These are phyloP conservation scores for Sphaerosporella brunnea DNA, from an alignment of 495 filamentous ascomycete species.

Conservation along the genomic window DNA sequence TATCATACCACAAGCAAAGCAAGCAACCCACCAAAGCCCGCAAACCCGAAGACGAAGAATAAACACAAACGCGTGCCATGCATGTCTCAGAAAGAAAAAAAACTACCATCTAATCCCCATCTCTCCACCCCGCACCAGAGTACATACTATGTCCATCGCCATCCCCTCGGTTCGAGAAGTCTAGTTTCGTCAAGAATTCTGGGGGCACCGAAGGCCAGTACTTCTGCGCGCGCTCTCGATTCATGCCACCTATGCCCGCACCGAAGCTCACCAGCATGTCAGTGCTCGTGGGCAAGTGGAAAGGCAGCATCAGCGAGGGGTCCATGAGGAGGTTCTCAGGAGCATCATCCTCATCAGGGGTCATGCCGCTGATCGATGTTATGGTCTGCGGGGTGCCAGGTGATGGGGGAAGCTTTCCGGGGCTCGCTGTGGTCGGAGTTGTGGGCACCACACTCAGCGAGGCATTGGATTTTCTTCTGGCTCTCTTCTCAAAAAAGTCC, in stretches of 20 bases:
- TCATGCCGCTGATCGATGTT: constrained; percentile 7
- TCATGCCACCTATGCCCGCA: constrained; percentile 81
- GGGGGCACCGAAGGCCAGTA: constrained; percentile 93
- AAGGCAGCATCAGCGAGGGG: constrained; percentile 82
- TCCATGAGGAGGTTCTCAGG: constrained; percentile 64
- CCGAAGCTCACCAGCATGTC: constrained; percentile 95
- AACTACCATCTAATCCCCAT: neutral
- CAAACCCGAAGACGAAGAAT: no score
- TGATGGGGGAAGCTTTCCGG: constrained; percentile 13
- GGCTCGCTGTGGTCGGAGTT: neutral
- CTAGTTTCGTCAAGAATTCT: constrained; percentile 80
- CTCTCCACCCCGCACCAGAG: neutral
- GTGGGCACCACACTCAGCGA: neutral
- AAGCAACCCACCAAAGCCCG: no score
- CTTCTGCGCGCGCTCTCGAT: constrained; percentile 77
- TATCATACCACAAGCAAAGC: no score
- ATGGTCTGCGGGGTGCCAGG: constrained; percentile 17
- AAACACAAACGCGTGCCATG: no score
- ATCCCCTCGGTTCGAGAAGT: constrained; percentile 32
- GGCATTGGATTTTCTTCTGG: constrained; percentile 13
- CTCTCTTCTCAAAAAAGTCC: constrained; percentile 19
- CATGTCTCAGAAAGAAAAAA: no score
- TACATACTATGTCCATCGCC: neutral
- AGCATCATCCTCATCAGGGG: constrained; percentile 38
- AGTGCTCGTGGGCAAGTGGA: constrained; percentile 81